Base-by-base conservation (phyloP, 257 asterid genomes). In the Rubia yunnanensis region DNA sequence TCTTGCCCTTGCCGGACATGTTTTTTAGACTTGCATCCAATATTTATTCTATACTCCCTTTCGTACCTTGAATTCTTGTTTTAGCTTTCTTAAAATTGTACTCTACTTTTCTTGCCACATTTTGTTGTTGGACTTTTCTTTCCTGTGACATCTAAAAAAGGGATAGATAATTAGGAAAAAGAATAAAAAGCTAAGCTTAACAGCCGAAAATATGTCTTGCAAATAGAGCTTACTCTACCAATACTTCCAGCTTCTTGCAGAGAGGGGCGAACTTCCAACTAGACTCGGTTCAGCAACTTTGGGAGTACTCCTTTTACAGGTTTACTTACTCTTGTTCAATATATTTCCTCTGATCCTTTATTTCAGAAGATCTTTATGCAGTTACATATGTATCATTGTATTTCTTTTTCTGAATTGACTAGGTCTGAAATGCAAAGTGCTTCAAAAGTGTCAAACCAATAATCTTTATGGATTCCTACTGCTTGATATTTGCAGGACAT, bases 221-320 rank as follows among this genome's bases (percentile, higher is more conserved):
- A 0, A 22, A 52, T 57, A 44, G 66, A 77, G 84, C 87, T 83
- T 77, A 80, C 79, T 60, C 72, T 50, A 68, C 70, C 73, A 71
- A 70, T 67, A 5, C 10, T 13, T 83, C 48, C 78, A 94, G 97
- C 95, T 94, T 81, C 97, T 94, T 64, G 99, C 99, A 79, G 99
- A 94, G 79, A 94, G 78, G 74, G 97, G 99, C 59, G 99, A 94
- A 77, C 99, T 90, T 75, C 95, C 99, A 44, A 94, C 99, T 67
- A 88, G 90, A 80, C 85, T 94, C 74, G 99, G 99, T 61, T 94
- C 97, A 39, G 99, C 99, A 26, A 94, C 99, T 64, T 82, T 94
- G 55, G 99, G 99, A 60, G 83, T 94, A 75, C 99, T 90, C 80
- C 84, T 94, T 54, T 73, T 92, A 74, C 99, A 92, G 97, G 99